phyloP scores from a whole-genome alignment of 345 rosid genomes.

The Alliaria petiolata region DNA sequence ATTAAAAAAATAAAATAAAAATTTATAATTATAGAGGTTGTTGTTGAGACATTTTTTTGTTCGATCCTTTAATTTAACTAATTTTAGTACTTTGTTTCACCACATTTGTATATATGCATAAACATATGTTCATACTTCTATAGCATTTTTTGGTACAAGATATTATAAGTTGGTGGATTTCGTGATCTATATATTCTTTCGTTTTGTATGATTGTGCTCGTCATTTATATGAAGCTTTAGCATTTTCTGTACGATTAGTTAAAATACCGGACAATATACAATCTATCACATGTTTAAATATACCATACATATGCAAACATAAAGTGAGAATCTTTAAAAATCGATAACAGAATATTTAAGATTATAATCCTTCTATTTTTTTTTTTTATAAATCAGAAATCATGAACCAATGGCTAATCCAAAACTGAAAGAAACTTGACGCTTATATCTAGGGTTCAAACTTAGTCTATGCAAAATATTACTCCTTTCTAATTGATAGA shows the following conservation, averaged over 20 bases:
- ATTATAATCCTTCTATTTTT: not conserved
- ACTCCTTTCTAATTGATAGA: no score
- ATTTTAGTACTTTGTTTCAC: not conserved
- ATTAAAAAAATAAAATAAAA: not conserved
- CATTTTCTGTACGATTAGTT: conserved; percentile 33
- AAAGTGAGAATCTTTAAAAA: not conserved
- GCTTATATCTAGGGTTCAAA: not conserved
- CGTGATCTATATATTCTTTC: conserved; percentile 32
- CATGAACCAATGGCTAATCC: not conserved
- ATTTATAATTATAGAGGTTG: not conserved
- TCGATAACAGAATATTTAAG: not conserved
- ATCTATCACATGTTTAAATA: conserved; percentile 18
- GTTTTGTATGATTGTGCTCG: conserved; percentile 34
- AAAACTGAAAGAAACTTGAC: not conserved
- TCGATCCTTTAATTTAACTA: not conserved
- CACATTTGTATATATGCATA: not conserved
- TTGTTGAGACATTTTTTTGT: not conserved
- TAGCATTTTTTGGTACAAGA: not conserved
- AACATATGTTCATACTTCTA: not conserved
- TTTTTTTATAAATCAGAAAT: not conserved
- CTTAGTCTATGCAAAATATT: not conserved
- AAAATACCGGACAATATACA: conserved; percentile 13
- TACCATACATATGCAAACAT: not conserved
- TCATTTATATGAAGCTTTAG: conserved; percentile 26
- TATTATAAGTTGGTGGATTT: conserved; percentile 31